Base-by-base conservation (phyloP, 495 filamentous ascomycete genomes). In the Jackrogersella multiformis region DNA sequence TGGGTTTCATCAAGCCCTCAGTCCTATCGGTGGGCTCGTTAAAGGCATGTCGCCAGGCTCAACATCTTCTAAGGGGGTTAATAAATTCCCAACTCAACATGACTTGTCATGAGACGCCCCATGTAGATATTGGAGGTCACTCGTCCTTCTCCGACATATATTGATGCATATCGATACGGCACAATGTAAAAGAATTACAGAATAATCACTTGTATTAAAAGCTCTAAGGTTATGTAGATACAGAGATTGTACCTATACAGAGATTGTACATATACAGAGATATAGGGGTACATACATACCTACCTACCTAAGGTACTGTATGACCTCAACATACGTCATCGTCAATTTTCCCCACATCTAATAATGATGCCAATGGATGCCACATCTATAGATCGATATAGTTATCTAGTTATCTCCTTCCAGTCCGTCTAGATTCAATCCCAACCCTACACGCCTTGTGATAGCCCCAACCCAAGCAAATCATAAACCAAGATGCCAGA, bases 311-410 rank as follows among this genome's bases (percentile, higher is more conserved):
- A n/a, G n/a, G 20, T 21, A 2, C 20, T n/a, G 42, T 69, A 69
- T 69, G 66, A 69, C 66, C 66, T 69, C 66, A 69, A 56, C 66
- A 55, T 69, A 69, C 66, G 66, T 69, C 66, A 69, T 69, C 23
- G 59, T 28, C 18, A n/a, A 18, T 52, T 7, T 57, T 36, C 56
- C 52, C 56, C 52, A 56, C 64, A 49, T 56, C 61, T 59, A 12
- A 46, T 30, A 32, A 35, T 23, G 32, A 28, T 55, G 20, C 20
- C 49, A 46, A 55, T 49, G 12, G 15, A 54, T 16, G 15, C 7
- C 24, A 49, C 32, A 18, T 13, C 51, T 28, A 34, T n/a, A n/a
- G n/a, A n/a, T n/a, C n/a, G n/a, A n/a, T n/a, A n/a, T n/a, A n/a
- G n/a, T n/a, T n/a, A 23, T 12, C 26, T 28, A 49, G 4, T 18